These are phyloP conservation scores for Astragalus membranaceus DNA, from an alignment of 306 rosid species.

Conservation along the genomic window DNA sequence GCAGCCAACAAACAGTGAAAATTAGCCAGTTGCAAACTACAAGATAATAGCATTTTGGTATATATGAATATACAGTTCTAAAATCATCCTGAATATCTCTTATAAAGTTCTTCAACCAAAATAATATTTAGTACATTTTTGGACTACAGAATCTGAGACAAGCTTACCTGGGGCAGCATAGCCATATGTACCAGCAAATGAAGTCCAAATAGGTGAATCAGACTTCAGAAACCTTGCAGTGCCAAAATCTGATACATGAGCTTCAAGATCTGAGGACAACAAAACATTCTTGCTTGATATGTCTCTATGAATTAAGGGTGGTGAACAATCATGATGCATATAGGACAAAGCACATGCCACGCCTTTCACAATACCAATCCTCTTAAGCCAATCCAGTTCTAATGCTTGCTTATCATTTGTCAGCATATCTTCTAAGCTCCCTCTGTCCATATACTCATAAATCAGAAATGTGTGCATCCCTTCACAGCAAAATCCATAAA, in stretches of 20 bases:
- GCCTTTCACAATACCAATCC: constrained; percentile 13
- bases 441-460: constrained; percentile 13
- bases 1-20: background rate
- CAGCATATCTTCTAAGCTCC: constrained; percentile 7
- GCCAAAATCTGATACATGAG: constrained; percentile 25
- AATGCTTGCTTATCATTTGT: background rate
- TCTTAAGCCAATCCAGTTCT: constrained; percentile 22
- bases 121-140: background rate
- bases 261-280: constrained; percentile 7
- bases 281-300: constrained; percentile 26
- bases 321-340: constrained; percentile 10
- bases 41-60: background rate
- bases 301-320: constrained; percentile 24
- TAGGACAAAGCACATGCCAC: constrained; percentile 23
- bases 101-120: background rate
- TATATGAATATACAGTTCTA: too few relatives aligned
- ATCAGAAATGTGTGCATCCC: constrained; percentile 30
- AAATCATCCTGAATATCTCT: too few relatives aligned
- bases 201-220: constrained; percentile 12
- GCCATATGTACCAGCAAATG: constrained; percentile 17
- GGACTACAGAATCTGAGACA: background rate
- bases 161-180: constrained; percentile 26
- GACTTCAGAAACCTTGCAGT: constrained; percentile 14
- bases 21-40: background rate
- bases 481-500: constrained; percentile 38